Evolutionary conservation across 441 rosid genomes (phyloP).

Genomic region (Pelargonium citronellum): DNA sequence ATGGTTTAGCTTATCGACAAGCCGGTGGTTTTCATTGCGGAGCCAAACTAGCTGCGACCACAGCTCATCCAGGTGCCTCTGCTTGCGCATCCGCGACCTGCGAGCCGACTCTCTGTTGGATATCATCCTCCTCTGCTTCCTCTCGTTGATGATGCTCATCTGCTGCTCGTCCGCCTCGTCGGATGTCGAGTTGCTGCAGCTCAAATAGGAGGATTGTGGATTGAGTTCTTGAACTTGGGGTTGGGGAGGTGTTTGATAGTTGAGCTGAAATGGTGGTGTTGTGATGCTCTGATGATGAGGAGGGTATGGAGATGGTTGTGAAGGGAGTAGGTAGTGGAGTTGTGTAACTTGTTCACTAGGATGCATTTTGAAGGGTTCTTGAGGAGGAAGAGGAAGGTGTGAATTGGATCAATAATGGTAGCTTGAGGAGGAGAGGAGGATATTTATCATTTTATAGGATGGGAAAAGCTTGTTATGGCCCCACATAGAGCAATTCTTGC

Average conservation of each 20-base stretch:
- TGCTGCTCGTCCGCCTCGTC: constrained; percentile 61
- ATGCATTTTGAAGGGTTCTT: constrained; percentile 46
- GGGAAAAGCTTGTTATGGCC: constrained; percentile 40
- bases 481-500: constrained; percentile 35
- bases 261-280: too few species aligned
- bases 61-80: constrained; percentile 69
- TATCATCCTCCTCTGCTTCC: constrained; percentile 66
- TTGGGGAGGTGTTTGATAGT: constrained; percentile 44
- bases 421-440: constrained; percentile 31
- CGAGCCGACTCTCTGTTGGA: constrained; percentile 76
- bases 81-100: constrained; percentile 72
- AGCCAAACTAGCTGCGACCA: constrained; percentile 66
- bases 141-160: constrained; percentile 46
- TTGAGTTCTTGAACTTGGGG: constrained; percentile 39
- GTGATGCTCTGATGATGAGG: constrained; percentile 34
- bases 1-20: constrained; percentile 59
- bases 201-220: constrained; percentile 29
- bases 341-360: constrained; percentile 43
- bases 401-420: constrained; percentile 31
- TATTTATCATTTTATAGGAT: constrained; percentile 53
- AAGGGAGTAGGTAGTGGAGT: constrained; percentile 37
- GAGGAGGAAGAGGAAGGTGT: constrained; percentile 11
- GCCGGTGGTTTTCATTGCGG: constrained; percentile 48
- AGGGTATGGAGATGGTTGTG: constrained; percentile 40
- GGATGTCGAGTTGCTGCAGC: constrained; percentile 66